These are phyloP conservation scores for Poronia punctata DNA, from an alignment of 495 filamentous ascomycete genomes.

Conservation along the genomic window DNA sequence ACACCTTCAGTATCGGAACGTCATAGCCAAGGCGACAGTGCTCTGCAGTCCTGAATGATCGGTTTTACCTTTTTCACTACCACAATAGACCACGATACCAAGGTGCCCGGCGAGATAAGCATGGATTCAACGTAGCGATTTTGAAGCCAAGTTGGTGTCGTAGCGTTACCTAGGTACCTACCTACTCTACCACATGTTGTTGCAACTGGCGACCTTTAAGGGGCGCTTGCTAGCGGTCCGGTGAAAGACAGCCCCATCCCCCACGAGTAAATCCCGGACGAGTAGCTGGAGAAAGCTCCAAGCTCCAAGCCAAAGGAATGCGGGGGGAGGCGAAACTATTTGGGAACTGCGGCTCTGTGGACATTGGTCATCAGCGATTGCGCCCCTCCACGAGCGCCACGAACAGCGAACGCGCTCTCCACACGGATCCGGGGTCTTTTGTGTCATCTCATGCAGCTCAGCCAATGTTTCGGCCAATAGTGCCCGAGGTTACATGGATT, in stretches of 20 bases:
- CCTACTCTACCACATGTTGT: too few species aligned
- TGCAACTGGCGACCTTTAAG: too few species aligned
- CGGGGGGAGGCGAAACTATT: constrained; percentile 3
- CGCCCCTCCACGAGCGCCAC: constrained; percentile 1
- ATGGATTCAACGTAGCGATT: too few species aligned
- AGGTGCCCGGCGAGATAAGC: too few species aligned
- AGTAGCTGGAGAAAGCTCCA: neutral
- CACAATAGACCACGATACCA: too few species aligned
- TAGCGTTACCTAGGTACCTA: neutral
- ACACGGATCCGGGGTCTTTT: neutral
- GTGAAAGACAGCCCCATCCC: too few species aligned
- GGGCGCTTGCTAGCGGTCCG: too few species aligned
- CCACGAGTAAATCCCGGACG: too few species aligned
- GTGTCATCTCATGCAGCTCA: constrained; percentile 4
- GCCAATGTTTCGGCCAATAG: constrained; percentile 7
- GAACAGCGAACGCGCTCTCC: constrained; percentile 4
- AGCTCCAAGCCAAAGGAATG: neutral
- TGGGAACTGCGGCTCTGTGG: constrained; percentile 6
- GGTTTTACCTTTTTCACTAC: too few species aligned
- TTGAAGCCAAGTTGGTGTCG: too few species aligned
- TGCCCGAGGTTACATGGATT: neutral
- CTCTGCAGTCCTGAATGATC: constrained; percentile 45
- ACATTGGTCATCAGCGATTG: neutral
- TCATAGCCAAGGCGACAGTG: constrained; percentile 48
- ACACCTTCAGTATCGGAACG: constrained; percentile 45